A percentile compares a stretch with the other conserved stretches of the same genome.
Evolutionary conservation across 768 basidiomycete genomes (phyloP).

Genomic region (Suillus bovinus): DNA sequence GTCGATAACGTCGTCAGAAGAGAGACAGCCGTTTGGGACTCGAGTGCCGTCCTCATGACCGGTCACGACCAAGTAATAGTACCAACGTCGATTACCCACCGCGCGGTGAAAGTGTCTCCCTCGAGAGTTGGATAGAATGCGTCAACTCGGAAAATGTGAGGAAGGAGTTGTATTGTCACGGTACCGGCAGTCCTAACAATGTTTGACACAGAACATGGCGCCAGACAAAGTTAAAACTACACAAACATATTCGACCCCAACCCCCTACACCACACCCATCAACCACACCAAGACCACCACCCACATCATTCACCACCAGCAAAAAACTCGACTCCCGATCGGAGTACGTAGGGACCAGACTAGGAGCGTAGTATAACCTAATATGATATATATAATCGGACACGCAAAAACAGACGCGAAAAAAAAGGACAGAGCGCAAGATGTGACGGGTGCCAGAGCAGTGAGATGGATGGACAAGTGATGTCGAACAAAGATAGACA

Average conservation of each 20-base stretch:
- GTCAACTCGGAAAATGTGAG: background rate
- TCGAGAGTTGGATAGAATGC: background rate
- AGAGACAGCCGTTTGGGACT: too few species aligned
- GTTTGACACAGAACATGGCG: background rate
- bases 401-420: conserved; percentile 21
- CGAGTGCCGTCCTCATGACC: too few species aligned
- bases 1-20: background rate
- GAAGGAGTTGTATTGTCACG: conserved; percentile 1
- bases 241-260: conserved; percentile 12
- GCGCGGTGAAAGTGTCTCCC: too few species aligned
- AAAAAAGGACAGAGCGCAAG: conserved; percentile 11
- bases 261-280: conserved; percentile 14
- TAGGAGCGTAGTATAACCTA: conserved; percentile 24
- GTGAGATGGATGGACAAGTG: conserved; percentile 13
- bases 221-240: conserved; percentile 2
- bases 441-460: conserved; percentile 17
- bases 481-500: conserved; percentile 14
- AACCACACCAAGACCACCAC: conserved; percentile 13
- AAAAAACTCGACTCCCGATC: conserved; percentile 9
- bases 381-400: conserved; percentile 32
- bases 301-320: conserved; percentile 22
- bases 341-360: conserved; percentile 21
- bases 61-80: too few species aligned
- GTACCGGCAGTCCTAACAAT: background rate
- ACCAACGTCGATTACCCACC: too few species aligned